Conservation (phyloP, 257 asterid species). For the Echium plantagineum region DNA sequence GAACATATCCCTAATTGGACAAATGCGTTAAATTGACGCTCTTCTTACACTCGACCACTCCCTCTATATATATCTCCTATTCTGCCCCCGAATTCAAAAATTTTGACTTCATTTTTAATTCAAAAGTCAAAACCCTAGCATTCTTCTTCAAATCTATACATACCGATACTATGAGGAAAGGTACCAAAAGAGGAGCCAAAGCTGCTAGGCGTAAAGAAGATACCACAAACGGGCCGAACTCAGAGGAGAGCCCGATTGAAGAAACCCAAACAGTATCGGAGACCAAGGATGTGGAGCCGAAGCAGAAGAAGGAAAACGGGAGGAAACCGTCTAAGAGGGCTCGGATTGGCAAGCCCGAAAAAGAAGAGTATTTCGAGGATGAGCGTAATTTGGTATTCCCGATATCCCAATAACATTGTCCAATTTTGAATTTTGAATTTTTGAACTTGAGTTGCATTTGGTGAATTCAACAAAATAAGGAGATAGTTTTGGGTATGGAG, state of each 20-base stretch:
- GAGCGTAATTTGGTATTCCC: constrained; percentile 18
- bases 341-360: constrained; percentile 27
- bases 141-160: not conserved
- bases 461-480: no score
- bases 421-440: no score
- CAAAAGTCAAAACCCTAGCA: not conserved
- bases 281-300: not conserved
- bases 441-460: no score
- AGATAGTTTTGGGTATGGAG: no score
- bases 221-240: constrained; percentile 5
- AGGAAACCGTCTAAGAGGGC: constrained; percentile 32
- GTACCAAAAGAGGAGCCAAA: constrained; percentile 34
- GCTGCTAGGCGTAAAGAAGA: constrained; percentile 13
- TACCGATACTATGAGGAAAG: constrained; percentile 35
- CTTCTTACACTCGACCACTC: not conserved
- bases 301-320: constrained; percentile 3
- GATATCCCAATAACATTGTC: no score
- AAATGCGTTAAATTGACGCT: not conserved
- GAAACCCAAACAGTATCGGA: not conserved
- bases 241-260: constrained; percentile 3
- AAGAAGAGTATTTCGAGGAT: constrained; percentile 62
- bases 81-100: not conserved
- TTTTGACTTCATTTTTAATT: not conserved
- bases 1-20: no score
- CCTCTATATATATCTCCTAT: not conserved